A percentile compares a stretch with the other conserved stretches of the same genome.
Conservation (phyloP, 164 flowering plant genomes). For the Houttuynia cordata region DNA sequence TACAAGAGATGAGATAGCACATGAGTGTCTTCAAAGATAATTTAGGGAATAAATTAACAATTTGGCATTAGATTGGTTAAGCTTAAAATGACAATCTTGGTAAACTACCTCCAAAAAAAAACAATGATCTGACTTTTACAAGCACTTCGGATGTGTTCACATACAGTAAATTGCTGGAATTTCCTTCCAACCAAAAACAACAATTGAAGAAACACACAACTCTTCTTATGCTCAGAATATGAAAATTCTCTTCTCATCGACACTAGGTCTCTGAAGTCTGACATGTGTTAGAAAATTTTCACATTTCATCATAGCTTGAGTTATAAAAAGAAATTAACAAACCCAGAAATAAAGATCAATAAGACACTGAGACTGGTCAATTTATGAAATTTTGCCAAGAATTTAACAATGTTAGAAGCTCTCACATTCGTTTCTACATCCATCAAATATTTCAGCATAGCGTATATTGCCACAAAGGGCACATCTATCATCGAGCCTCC, state of each 20-base stretch:
- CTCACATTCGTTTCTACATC: not conserved
- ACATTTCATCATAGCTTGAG: not conserved
- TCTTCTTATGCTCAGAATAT: constrained; percentile 3
- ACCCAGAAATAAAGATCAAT: not conserved
- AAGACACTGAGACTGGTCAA: not conserved
- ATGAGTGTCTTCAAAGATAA: too few relatives aligned
- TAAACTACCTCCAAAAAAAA: too few relatives aligned
- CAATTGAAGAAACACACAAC: too few relatives aligned
- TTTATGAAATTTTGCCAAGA: too few relatives aligned
- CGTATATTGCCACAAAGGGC: not conserved
- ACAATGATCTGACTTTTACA: too few relatives aligned
- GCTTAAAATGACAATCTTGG: too few relatives aligned
- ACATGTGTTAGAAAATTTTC: constrained; percentile 2
- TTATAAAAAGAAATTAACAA: not conserved
- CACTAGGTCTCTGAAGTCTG: constrained; percentile 3
- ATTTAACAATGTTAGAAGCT: not conserved
- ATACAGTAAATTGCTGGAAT: too few relatives aligned
- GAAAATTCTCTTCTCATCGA: constrained; percentile 3
- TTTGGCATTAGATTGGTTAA: too few relatives aligned
- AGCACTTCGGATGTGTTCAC: too few relatives aligned
- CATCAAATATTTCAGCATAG: constrained; percentile 1
- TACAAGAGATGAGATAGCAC: too few relatives aligned
- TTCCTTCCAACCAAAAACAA: too few relatives aligned
- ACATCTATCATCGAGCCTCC: not conserved
- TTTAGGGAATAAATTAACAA: too few relatives aligned